Base-by-base conservation (phyloP, 495 filamentous ascomycete species). In the Xylaria curta region DNA sequence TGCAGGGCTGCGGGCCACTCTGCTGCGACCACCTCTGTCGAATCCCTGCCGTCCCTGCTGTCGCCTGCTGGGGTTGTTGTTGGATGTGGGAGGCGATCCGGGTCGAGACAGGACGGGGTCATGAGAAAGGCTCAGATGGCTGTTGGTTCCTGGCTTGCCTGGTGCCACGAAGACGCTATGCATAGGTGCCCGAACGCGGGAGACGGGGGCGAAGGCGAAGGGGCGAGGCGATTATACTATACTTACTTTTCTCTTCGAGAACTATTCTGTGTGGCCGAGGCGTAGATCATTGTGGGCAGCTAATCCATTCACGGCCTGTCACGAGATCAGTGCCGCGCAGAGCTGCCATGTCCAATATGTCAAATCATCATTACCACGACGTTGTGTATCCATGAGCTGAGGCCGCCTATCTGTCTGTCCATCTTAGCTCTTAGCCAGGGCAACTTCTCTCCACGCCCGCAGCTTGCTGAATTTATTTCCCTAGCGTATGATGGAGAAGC, bases 1-100 rank as follows among this genome's bases (percentile, higher is more conserved):
- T 62, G 59, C 46, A 66, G 69, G 60, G 58, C 66, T 68, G 66
- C 65, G 53, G 66, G 51, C 68, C 56, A 70, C n/a, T 70, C 58
- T 38, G 40, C 33, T 68, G 66, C 66, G 51, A 59, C 66, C 65
- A 40, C 51, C 53, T 24, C 8, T 31, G 53, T 17, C 67, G 54
- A 33, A 63, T 62, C 56, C 68, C 58, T 69, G 65, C 44, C 6
- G 36, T 62, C 56, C 68, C 58, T 42, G 38, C 38, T 42, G 38
- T 42, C 38, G 28, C 38, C 38, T 42, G 38, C 38, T 42, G 38
- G 38, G 12, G 38, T 42, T 28, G n/a, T 9, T 31, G 33, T n/a
- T 40, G 53, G 24, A 60, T 36, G 54, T 59, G 66, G 24, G 64
- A 59, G 51, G 66, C 53, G 51, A 10, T 36, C 63, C 63, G 17